phyloP scores from a whole-genome alignment of 768 basidiomycete species.

The Phlegmacium glaucopus region DNA sequence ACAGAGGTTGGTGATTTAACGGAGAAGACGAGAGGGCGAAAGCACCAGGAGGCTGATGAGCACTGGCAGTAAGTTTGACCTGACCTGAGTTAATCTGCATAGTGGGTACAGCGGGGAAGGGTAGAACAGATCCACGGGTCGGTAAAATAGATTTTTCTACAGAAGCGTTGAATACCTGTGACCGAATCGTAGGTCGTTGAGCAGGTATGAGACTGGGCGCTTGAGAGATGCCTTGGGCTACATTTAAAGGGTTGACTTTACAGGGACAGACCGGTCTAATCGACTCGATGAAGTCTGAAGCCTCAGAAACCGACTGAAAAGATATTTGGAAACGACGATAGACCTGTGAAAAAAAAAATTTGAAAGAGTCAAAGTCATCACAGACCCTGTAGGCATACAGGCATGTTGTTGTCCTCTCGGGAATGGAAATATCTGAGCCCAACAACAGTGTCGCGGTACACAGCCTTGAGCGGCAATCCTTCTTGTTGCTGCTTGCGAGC shows the following conservation, averaged over 20 bases:
- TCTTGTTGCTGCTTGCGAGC: constrained; percentile 36
- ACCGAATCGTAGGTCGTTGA: not conserved
- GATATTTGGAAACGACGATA: constrained; percentile 78
- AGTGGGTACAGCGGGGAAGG: not conserved
- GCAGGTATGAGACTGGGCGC: not conserved
- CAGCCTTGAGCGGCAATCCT: constrained; percentile 73
- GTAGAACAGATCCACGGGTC: constrained; percentile 6
- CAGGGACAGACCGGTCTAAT: constrained; percentile 74
- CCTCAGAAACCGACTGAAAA: constrained; percentile 48
- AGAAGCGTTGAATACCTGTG: not conserved
- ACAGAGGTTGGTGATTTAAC: constrained; percentile 3
- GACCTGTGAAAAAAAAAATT: constrained; percentile 34
- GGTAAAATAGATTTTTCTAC: not conserved
- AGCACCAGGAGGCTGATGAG: not conserved
- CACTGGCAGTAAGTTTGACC: not conserved
- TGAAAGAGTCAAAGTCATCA: not conserved
- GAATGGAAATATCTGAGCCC: constrained; percentile 73
- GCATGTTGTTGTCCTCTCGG: constrained; percentile 20
- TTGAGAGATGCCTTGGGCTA: constrained; percentile 8
- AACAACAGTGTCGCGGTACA: constrained; percentile 69
- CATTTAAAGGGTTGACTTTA: constrained; percentile 45
- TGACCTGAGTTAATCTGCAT: not conserved
- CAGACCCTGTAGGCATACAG: constrained; percentile 9
- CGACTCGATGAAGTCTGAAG: constrained; percentile 55
- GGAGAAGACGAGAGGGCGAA: constrained; percentile 13